Evolutionary conservation across 768 basidiomycete genomes (phyloP), one percentile per base, ranked within the genome.

Genomic region (Polyporus arcularius): DNA sequence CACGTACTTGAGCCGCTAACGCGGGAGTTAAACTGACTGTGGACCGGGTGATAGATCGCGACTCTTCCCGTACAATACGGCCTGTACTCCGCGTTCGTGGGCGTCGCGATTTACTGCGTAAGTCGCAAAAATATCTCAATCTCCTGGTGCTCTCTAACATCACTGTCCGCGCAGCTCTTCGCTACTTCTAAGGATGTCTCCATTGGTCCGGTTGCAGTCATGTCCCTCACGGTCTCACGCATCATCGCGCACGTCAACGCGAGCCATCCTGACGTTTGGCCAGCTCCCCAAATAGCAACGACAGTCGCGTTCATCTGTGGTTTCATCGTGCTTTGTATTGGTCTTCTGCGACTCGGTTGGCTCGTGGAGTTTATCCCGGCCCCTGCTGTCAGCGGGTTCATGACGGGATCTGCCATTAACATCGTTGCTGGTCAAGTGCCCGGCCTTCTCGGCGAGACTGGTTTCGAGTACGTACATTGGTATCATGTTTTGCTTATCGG

Each of bases 151-250:
- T 38, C 35, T 40, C 45, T 46, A 40, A 31, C 53, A 38, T 32
- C 41, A 30, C 51, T 54, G 42, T 26, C 38, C 6, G 26, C 28
- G 8, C 64, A 93, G 89, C 84, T 97, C 76, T 98, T 98, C 70
- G 96, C 95, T 26, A 98, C 97, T 0, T 93, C 93, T 31, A 98
- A 98, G 74, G 97, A 99, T 79, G 92, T 99, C 43, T 96, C 94
- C n/a, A 98, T 99, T 66, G 97, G 97, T 52, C 97, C 97, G 2
- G 96, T 98, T 66, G 96, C 97, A 8, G 96, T 99, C 71, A 97
- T 99, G 95, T 96, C 94, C 2, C 82, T 97, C 53, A 90, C 91
- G 18, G 85, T 87, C 16, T 82, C 92, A 8, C 86, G 92, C 71
- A 86, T 98, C 64, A 91, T 98, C 70, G 76, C 80, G 14, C 73